Evolutionary conservation across 768 basidiomycete genomes (phyloP).

Genomic region (Inosperma sp.): DNA sequence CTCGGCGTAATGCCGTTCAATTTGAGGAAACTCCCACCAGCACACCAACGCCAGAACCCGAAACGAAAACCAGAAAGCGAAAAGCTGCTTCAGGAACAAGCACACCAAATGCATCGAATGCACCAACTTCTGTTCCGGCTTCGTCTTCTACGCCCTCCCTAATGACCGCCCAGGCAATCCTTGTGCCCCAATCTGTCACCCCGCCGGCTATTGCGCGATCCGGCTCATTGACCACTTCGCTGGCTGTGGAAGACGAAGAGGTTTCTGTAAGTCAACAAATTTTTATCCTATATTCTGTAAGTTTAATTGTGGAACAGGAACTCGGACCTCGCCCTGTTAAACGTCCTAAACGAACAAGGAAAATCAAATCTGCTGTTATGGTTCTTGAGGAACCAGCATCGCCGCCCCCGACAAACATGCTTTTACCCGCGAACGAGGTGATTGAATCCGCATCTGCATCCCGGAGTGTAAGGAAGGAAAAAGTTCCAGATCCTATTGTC

Average conservation of each 20-base stretch:
- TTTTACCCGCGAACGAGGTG: slow-evolving; percentile 20
- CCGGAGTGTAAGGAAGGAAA: slow-evolving; percentile 25
- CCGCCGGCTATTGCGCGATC: slow-evolving; percentile 11
- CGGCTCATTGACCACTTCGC: slow-evolving; percentile 6
- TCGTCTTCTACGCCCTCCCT: neutral
- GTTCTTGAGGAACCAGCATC: slow-evolving; percentile 33
- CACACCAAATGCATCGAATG: slow-evolving; percentile 13
- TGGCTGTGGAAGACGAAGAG: slow-evolving; percentile 10
- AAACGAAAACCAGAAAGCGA: slow-evolving; percentile 39
- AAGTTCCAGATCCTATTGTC: slow-evolving; percentile 18
- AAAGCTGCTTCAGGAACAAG: slow-evolving; percentile 12
- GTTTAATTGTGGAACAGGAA: slow-evolving; percentile 12
- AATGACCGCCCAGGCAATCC: neutral
- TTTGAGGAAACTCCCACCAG: slow-evolving; percentile 47
- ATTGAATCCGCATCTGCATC: slow-evolving; percentile 23
- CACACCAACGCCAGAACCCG: slow-evolving; percentile 70
- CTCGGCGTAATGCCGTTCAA: slow-evolving; percentile 40
- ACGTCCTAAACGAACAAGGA: slow-evolving; percentile 37
- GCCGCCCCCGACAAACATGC: slow-evolving; percentile 27
- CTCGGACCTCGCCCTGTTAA: slow-evolving; percentile 37
- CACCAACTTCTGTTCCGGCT: slow-evolving; percentile 2
- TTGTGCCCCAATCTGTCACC: neutral
- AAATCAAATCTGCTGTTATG: slow-evolving; percentile 41
- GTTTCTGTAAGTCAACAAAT: slow-evolving; percentile 12
- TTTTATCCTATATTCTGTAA: neutral